Evolutionary conservation across 1,139 yeast species (phyloP).

Genomic region (Nakaseomyces kungkrabaensis): DNA sequence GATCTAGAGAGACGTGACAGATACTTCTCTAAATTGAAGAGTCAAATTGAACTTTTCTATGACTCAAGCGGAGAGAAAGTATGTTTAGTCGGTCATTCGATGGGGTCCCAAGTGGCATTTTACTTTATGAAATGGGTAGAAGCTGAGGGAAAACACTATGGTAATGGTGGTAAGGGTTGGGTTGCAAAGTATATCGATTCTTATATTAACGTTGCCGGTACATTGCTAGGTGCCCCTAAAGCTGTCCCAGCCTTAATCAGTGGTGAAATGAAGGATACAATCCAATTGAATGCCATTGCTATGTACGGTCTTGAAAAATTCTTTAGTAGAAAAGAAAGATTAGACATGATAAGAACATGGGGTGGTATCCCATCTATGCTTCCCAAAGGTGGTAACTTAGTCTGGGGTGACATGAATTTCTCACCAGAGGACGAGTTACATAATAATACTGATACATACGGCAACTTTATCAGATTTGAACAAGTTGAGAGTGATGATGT

Average conservation of each 20-base stretch:
- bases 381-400: slow-evolving; percentile 84
- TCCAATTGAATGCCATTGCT: slow-evolving; percentile 84
- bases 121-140: slow-evolving; percentile 95
- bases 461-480: slow-evolving; percentile 64
- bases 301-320: slow-evolving; percentile 91
- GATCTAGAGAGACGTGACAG: slow-evolving; percentile 83
- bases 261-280: slow-evolving; percentile 97
- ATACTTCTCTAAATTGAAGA: slow-evolving; percentile 68
- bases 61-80: slow-evolving; percentile 54
- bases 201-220: slow-evolving; percentile 78
- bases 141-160: slow-evolving; percentile 66
- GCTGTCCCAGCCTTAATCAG: slow-evolving; percentile 83
- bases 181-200: slow-evolving; percentile 75
- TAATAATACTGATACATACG: slow-evolving; percentile 39
- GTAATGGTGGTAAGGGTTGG: slow-evolving; percentile 86
- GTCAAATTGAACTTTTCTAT: slow-evolving; percentile 52
- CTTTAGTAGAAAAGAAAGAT: slow-evolving; percentile 79
- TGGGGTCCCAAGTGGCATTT: slow-evolving; percentile 87
- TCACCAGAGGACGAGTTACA: slow-evolving; percentile 46
- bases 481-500: slow-evolving; percentile 31
- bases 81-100: slow-evolving; percentile 82
- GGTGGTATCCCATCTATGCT: slow-evolving; percentile 94
- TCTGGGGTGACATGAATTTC: slow-evolving; percentile 64
- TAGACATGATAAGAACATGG: slow-evolving; percentile 74
- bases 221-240: slow-evolving; percentile 86